phyloP scores from a whole-genome alignment of 75 land plant genomes.

The Cunninghamia lanceolata region DNA sequence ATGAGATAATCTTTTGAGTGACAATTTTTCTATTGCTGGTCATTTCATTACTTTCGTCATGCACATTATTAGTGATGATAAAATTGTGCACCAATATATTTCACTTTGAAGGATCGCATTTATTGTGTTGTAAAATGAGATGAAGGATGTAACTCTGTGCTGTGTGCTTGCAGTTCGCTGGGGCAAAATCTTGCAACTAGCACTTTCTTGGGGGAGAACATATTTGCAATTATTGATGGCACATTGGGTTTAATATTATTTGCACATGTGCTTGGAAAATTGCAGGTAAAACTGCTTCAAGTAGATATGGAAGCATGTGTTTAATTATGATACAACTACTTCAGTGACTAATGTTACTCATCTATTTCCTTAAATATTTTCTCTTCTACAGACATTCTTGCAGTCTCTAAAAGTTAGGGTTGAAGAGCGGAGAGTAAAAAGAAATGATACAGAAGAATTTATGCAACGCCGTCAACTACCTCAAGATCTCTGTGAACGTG shows the following conservation, averaged over 20 bases:
- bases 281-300: slow-evolving; percentile 69
- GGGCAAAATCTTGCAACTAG: slow-evolving; percentile 73
- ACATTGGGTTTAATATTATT: slow-evolving; percentile 84
- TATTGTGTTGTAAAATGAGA: background rate
- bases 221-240: slow-evolving; percentile 66
- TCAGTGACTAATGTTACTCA: background rate
- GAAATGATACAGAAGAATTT: slow-evolving; percentile 64
- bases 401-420: slow-evolving; percentile 57
- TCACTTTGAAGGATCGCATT: background rate
- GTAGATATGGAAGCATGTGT: too few relatives aligned
- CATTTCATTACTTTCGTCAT: too few relatives aligned
- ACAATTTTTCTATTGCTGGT: too few relatives aligned
- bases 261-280: slow-evolving; percentile 91
- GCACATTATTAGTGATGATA: too few relatives aligned
- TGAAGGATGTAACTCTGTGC: background rate
- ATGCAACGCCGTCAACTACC: slow-evolving; percentile 72
- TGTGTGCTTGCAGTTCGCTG: slow-evolving; percentile 60
- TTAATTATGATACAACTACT: background rate
- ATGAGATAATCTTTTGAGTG: too few relatives aligned
- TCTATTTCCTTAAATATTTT: background rate
- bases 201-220: slow-evolving; percentile 75
- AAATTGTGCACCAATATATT: background rate
- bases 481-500: slow-evolving; percentile 39
- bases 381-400: slow-evolving; percentile 42
- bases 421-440: slow-evolving; percentile 63